Conservation (phyloP, 2,329 filamentous ascomycete species). For the Myriosclerotinia curreyana region DNA sequence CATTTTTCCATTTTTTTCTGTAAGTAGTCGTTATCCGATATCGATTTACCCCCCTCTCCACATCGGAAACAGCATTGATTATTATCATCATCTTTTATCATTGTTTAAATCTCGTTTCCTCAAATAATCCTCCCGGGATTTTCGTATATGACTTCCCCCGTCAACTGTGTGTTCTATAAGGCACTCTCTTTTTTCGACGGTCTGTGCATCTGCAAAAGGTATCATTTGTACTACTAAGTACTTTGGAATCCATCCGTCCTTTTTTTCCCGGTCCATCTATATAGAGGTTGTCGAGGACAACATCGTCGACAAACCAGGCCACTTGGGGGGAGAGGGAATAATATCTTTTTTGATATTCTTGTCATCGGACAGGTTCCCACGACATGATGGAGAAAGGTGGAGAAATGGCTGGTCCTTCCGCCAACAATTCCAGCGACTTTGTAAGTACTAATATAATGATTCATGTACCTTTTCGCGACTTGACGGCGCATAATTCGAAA, state of each 20-base stretch:
- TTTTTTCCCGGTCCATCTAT: background rate
- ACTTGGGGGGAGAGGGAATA: background rate
- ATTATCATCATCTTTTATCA: conserved; percentile 8
- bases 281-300: conserved; percentile 12
- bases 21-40: conserved; percentile 14
- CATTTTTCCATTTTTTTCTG: background rate
- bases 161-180: conserved; percentile 10
- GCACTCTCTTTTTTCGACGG: conserved; percentile 9
- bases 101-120: conserved; percentile 5
- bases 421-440: conserved; percentile 93
- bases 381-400: conserved; percentile 38
- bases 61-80: background rate
- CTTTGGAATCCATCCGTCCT: background rate
- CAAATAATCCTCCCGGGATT: conserved; percentile 10
- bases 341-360: background rate
- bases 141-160: conserved; percentile 16
- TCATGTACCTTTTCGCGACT: background rate
- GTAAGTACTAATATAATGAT: conserved; percentile 55
- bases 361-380: conserved; percentile 9
- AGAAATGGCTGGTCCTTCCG: conserved; percentile 39
- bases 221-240: conserved; percentile 16
- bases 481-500: background rate
- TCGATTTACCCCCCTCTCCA: background rate
- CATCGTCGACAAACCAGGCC: background rate
- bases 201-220: conserved; percentile 19